Conservation (phyloP, 805 yeast genomes). For the Yamadazyma endophytica region DNA sequence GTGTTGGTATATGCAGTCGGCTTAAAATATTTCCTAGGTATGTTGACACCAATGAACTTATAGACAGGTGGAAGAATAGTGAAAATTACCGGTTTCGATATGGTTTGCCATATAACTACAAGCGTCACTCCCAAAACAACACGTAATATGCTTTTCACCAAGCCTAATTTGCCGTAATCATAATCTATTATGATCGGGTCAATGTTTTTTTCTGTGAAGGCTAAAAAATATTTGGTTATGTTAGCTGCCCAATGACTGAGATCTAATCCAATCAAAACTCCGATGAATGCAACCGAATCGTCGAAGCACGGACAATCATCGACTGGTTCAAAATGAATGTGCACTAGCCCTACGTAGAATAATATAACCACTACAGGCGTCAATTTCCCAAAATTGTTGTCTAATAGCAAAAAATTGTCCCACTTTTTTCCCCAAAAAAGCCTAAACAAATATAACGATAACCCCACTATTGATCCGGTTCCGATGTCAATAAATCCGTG, state of each 20-base stretch:
- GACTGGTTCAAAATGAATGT: slow-evolving; percentile 75
- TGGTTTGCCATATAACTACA: slow-evolving; percentile 70
- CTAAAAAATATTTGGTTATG: slow-evolving; percentile 23
- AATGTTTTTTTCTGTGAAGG: slow-evolving; percentile 9
- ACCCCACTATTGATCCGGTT: slow-evolving; percentile 65
- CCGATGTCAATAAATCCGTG: slow-evolving; percentile 83
- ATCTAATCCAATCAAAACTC: slow-evolving; percentile 79
- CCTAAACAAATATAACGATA: slow-evolving; percentile 47
- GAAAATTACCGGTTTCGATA: slow-evolving; percentile 65
- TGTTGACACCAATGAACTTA: slow-evolving; percentile 32
- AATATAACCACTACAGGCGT: slow-evolving; percentile 35
- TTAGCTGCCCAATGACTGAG: slow-evolving; percentile 51
- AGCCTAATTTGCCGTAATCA: slow-evolving; percentile 38
- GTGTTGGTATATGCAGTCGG: slow-evolving; percentile 34
- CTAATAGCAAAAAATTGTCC: slow-evolving; percentile 42
- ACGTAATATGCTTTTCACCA: slow-evolving; percentile 40
- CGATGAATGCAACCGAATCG: slow-evolving; percentile 89
- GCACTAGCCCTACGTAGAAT: slow-evolving; percentile 49
- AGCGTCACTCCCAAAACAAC: slow-evolving; percentile 55
- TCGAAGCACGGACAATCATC: slow-evolving; percentile 97
- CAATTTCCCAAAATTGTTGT: slow-evolving; percentile 18
- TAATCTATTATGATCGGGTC: slow-evolving; percentile 41
- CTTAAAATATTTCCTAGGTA: slow-evolving; percentile 35
- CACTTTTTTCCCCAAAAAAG: slow-evolving; percentile 33
- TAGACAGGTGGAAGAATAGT: slow-evolving; percentile 58